Conservation (phyloP, 2,329 filamentous ascomycete species). For the Cylindrodendrum hubeiense region DNA sequence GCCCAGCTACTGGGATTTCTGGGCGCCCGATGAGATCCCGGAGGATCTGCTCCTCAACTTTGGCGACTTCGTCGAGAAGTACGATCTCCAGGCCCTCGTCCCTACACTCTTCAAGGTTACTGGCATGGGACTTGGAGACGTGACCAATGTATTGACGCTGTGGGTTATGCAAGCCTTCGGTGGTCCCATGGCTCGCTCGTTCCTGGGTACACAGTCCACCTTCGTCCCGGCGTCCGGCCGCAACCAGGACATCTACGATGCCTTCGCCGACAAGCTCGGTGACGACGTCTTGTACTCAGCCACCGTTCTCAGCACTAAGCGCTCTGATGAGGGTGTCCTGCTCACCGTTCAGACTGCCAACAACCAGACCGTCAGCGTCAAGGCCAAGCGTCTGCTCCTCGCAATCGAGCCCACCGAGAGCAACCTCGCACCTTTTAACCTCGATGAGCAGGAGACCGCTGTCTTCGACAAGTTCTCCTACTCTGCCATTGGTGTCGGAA, state of each 20-base stretch:
- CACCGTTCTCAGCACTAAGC: conserved; percentile 47
- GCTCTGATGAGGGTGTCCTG: conserved; percentile 40
- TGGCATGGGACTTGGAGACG: conserved; percentile 58
- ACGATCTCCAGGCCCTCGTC: conserved; percentile 57
- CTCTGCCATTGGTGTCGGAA: conserved; percentile 47
- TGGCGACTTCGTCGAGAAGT: conserved; percentile 61
- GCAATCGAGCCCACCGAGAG: conserved; percentile 50
- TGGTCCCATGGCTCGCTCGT: conserved; percentile 48
- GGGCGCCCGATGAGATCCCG: conserved; percentile 50
- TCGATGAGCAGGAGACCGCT: conserved; percentile 45
- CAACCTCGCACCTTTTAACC: conserved; percentile 48
- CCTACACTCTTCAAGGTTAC: conserved; percentile 55
- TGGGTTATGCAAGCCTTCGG: conserved; percentile 59
- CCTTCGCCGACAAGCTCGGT: conserved; percentile 49
- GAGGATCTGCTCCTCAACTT: conserved; percentile 58
- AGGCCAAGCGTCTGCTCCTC: conserved; percentile 51
- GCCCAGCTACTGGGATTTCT: conserved; percentile 55
- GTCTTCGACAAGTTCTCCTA: conserved; percentile 52
- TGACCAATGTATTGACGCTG: conserved; percentile 57
- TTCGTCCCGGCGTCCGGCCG: conserved; percentile 50
- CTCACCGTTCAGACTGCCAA: conserved; percentile 43
- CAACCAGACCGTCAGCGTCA: conserved; percentile 44
- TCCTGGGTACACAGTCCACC: conserved; percentile 45
- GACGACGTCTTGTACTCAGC: conserved; percentile 53
- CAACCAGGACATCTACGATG: conserved; percentile 56